Conservation (phyloP, 108 stramenopile genomes). For the Nannochloropsis salina region DNA sequence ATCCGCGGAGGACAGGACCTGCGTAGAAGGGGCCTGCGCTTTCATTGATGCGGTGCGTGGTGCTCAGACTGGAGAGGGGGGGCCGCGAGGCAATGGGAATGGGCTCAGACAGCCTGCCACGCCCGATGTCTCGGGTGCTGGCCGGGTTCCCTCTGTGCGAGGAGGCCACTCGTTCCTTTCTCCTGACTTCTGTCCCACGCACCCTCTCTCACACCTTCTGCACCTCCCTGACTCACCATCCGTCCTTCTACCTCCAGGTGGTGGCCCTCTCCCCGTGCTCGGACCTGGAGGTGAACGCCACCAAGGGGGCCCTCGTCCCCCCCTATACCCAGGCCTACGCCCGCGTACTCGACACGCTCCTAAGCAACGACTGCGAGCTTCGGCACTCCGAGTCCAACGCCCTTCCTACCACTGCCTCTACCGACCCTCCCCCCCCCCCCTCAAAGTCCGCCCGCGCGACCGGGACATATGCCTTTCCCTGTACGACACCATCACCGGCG, state of each 20-base stretch:
- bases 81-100: neutral
- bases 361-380: constrained; percentile 16
- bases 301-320: neutral
- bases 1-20: neutral
- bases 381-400: neutral
- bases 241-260: neutral
- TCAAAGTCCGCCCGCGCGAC: constrained; percentile 6
- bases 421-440: neutral
- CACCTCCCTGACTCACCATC: neutral
- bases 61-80: neutral
- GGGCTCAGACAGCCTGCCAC: no score
- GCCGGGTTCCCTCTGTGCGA: no score
- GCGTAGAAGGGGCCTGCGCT: neutral
- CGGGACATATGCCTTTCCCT: constrained; percentile 35
- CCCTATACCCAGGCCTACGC: neutral
- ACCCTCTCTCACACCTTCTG: neutral
- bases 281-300: neutral
- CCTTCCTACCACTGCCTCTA: neutral
- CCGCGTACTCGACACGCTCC: neutral
- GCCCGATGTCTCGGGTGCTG: no score
- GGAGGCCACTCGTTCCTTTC: no score
- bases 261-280: constrained; percentile 8
- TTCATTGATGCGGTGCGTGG: constrained; percentile 12
- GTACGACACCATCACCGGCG: constrained; percentile 14
- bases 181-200: neutral